These are phyloP conservation scores for Russula griseocarnosa DNA, from an alignment of 768 basidiomycete species.

Conservation along the genomic window DNA sequence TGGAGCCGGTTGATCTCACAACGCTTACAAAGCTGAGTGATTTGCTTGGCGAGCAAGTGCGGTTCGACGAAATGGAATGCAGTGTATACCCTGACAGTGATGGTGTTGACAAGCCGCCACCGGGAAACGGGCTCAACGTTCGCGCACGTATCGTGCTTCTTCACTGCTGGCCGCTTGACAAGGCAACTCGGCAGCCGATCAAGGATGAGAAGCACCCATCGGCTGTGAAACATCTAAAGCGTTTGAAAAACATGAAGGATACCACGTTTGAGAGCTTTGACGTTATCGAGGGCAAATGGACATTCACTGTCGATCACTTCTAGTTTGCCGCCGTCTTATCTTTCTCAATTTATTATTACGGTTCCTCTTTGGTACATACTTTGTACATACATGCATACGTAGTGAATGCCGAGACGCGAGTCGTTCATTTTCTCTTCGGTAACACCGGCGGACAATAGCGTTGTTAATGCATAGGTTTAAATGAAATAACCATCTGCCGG, in stretches of 20 bases:
- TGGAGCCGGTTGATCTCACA: constrained; percentile 80
- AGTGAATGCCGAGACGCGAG: constrained; percentile 4
- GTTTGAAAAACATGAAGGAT: constrained; percentile 77
- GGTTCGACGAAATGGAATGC: constrained; percentile 89
- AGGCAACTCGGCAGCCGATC: constrained; percentile 85
- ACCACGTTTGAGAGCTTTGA: constrained; percentile 84
- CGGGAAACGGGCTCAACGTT: constrained; percentile 86
- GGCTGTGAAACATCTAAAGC: constrained; percentile 69
- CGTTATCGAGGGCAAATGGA: constrained; percentile 80
- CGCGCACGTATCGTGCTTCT: constrained; percentile 72
- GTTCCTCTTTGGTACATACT: constrained; percentile 7
- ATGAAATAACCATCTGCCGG: not conserved
- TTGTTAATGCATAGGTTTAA: not conserved
- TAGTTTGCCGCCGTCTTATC: constrained; percentile 34
- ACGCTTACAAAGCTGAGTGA: constrained; percentile 72
- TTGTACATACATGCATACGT: constrained; percentile 3
- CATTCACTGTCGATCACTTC: constrained; percentile 92
- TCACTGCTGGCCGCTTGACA: constrained; percentile 85
- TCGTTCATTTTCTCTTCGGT: not conserved
- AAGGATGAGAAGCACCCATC: constrained; percentile 72
- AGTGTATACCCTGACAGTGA: constrained; percentile 90
- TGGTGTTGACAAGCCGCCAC: constrained; percentile 77
- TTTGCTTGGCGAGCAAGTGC: constrained; percentile 80
- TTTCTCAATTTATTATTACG: not conserved
- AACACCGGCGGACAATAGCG: not conserved